phyloP scores from a whole-genome alignment of 2,329 filamentous ascomycete species.

The Bretziella fagacearum region DNA sequence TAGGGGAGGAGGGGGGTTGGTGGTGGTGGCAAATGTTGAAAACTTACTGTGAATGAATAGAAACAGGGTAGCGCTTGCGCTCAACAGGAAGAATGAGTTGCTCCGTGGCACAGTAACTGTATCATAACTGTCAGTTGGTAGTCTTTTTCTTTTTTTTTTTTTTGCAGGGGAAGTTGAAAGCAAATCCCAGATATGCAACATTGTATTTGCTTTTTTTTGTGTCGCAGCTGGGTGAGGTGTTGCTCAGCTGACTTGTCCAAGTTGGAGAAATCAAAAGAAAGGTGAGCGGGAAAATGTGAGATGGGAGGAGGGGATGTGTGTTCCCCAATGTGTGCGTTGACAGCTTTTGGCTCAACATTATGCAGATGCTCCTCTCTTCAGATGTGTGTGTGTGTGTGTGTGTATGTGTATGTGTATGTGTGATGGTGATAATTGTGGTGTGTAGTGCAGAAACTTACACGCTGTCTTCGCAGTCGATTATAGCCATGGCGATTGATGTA shows the following conservation, averaged over 20 bases:
- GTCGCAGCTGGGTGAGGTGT: neutral
- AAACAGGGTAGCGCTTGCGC: conserved; percentile 50
- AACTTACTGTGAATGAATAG: conserved; percentile 46
- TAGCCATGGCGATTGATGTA: conserved; percentile 29
- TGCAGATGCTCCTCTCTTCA: no score
- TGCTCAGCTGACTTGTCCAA: neutral
- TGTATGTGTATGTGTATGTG: no score
- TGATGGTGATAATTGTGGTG: neutral
- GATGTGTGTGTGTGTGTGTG: no score
- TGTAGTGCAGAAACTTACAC: conserved; percentile 3
- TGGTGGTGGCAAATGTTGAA: neutral
- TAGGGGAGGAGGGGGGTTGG: conserved; percentile 14
- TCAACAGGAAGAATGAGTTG: conserved; percentile 41
- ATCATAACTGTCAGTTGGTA: conserved; percentile 4
- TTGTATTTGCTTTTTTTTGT: neutral
- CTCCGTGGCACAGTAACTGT: conserved; percentile 49
- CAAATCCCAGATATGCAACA: neutral
- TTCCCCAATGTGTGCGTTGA: neutral
- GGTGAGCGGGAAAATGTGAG: neutral
- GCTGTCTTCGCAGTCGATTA: conserved; percentile 11
- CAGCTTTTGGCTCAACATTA: no score
- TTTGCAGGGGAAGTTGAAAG: neutral
- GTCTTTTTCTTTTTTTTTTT: neutral
- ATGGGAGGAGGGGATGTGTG: neutral
- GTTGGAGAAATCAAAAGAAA: neutral